Conservation (phyloP, 805 yeast genomes). For the Lachancea sp. region DNA sequence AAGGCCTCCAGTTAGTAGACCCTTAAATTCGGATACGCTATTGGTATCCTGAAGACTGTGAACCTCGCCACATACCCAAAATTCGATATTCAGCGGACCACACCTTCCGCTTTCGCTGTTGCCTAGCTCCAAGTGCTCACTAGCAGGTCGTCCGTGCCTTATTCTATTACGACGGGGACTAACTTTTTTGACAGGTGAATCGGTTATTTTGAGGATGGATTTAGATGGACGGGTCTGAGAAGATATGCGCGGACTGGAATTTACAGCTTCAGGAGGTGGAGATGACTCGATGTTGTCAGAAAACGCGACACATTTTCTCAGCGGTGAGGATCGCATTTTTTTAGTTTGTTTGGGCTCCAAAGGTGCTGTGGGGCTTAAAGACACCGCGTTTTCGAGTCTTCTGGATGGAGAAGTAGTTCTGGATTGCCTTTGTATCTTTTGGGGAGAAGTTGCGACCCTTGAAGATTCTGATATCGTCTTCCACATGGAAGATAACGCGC, state of each 20-base stretch:
- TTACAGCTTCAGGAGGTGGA: conserved; percentile 12
- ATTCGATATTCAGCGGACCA: conserved; percentile 9
- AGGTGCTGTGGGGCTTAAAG: neutral
- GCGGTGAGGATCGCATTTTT: conserved; percentile 16
- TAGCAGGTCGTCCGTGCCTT: neutral
- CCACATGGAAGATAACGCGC: conserved; percentile 1
- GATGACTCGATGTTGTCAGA: conserved; percentile 28
- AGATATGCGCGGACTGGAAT: conserved; percentile 20
- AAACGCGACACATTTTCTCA: conserved; percentile 26
- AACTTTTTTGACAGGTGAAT: neutral
- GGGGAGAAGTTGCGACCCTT: conserved; percentile 1
- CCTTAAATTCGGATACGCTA: conserved; percentile 19
- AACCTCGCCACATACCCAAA: conserved; percentile 29
- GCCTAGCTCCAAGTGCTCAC: neutral
- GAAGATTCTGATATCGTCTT: conserved; percentile 2
- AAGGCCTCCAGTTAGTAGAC: conserved; percentile 24
- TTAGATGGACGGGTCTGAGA: conserved; percentile 17
- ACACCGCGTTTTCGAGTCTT: neutral
- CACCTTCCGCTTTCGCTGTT: neutral
- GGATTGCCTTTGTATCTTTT: neutral
- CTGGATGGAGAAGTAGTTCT: neutral
- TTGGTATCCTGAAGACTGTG: conserved; percentile 18
- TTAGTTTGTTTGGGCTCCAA: neutral
- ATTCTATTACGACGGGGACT: conserved; percentile 2
- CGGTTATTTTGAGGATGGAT: conserved; percentile 21